Base-by-base conservation (phyloP, 148 eudicot species). In the Rhododendron williamsianum region DNA sequence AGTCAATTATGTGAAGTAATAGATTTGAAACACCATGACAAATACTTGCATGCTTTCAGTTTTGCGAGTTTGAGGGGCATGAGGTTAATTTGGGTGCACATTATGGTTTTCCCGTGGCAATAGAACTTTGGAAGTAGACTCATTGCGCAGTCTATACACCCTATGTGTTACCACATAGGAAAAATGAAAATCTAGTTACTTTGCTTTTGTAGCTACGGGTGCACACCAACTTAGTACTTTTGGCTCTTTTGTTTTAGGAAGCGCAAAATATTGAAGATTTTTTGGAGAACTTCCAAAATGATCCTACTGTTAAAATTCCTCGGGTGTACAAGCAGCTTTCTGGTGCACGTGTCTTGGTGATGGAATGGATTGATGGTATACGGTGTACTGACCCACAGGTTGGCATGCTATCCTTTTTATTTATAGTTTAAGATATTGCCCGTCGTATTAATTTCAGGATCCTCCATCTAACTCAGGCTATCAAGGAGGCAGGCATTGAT, bases 331-430 rank as follows among this genome's bases (percentile, higher is more conserved):
- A 89, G 87, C 87, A 94, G 85, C 94, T 92, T 67, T 95, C 89
- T 86, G 99, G 99, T 87, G 87, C 98, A 87, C 98, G 98, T 79
- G 98, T 97, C 86, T 87, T 97, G 82, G 99, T 97, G 78, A 97
- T 97, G 99, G 99, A 97, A 91, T 97, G 99, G 99, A 97, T 97
- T 90, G 99, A 95, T 89, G 99, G 99, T 60, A 91, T 97, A 90
- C 96, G 99, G 51, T 97, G 99, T 90, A 97, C 99, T 60, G 89
- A 97, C 89, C 99, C 99, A 85, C 94, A 95, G 99, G 99, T 97
- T 83, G 43, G 90, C 84, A 54, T 60, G 18, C 69, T 79, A 21
- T 84, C 45, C n/a, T 69, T 79, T 52, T 33, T 63, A 36, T 52
- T 25, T 27, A 52, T 83, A 9, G 74, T 43, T 82, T 27, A 27